Evolutionary conservation across 441 rosid species (phyloP), one percentile per base, ranked within the genome.

Genomic region (Pelargonium australe): DNA sequence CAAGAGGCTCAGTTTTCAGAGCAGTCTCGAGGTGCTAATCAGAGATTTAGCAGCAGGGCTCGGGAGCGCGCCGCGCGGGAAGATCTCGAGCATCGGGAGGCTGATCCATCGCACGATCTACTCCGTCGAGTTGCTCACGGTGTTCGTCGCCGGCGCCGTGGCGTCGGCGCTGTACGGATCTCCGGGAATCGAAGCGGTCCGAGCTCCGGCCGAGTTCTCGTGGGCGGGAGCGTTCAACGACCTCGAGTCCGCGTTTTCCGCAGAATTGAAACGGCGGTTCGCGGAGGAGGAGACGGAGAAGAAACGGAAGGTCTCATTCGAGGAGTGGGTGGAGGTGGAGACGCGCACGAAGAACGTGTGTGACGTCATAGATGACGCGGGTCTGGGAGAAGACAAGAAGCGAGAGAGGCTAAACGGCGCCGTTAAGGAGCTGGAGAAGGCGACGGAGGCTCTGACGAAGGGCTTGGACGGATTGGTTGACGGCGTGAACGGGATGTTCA

Each of bases 131-230:
- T 19, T 75, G 2, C 0, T 65, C 45, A 65, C 60, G 11, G 63
- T 66, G 67, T 69, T 75, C 53, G 14, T 70, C 19, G 71, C 64
- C 7, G 58, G 51, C 8, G 63, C 37, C 43, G 11, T 66, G 60
- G 14, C 64, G 47, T 47, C 74, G 53, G 65, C 65, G 66, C 63
- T 66, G 44, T 25, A 16, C 20, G 3, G 55, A n/a, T 51, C 53
- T n/a, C 47, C 60, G 9, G 70, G 1, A 25, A 14, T 40, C 0
- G 41, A 20, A 0, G 12, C 4, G 13, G 44, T 34, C 43, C 63
- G 60, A 1, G 65, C 61, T 9, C 73, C 73, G 3, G 43, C 47
- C 37, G 74, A 75, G 70, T 75, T 65, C 49, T 28, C 55, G 28
- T 75, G 77, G 77, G 11, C 45, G 0, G 63, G 14, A 43, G 10